Evolutionary conservation across 2,329 filamentous ascomycete genomes (phyloP).

Genomic region (Stachybotrys chartarum): DNA sequence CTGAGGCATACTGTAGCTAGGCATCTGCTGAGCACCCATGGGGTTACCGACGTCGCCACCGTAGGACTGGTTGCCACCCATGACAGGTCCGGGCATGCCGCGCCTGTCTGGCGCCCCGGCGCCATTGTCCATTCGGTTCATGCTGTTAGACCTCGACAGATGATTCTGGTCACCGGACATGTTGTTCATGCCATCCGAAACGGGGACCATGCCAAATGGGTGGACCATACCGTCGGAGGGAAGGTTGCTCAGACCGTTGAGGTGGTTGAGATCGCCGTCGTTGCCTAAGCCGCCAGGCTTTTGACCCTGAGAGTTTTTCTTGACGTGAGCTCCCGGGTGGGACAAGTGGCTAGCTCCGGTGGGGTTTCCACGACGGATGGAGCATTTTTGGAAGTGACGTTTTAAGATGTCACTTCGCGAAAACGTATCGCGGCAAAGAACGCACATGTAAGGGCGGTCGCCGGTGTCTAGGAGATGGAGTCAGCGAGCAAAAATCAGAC

Average conservation of each 20-base stretch:
- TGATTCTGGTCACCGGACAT: slow-evolving; percentile 55
- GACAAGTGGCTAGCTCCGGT: slow-evolving; percentile 92
- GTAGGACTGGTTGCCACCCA: slow-evolving; percentile 48
- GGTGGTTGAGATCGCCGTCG: slow-evolving; percentile 50
- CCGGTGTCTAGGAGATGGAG: slow-evolving; percentile 66
- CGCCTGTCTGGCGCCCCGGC: slow-evolving; percentile 46
- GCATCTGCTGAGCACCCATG: slow-evolving; percentile 60
- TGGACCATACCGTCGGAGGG: slow-evolving; percentile 50
- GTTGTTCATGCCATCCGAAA: slow-evolving; percentile 52
- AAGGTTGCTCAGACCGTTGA: slow-evolving; percentile 55
- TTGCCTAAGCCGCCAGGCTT: slow-evolving; percentile 45
- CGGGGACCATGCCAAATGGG: slow-evolving; percentile 49
- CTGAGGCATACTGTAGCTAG: slow-evolving; percentile 57
- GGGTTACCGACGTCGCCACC: slow-evolving; percentile 49
- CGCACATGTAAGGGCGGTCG: slow-evolving; percentile 96
- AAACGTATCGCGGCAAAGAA: slow-evolving; percentile 95
- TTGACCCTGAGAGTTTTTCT: slow-evolving; percentile 61
- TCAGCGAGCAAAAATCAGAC: slow-evolving; percentile 14
- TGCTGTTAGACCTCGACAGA: slow-evolving; percentile 53
- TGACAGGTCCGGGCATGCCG: slow-evolving; percentile 44
- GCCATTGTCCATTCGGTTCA: slow-evolving; percentile 50
- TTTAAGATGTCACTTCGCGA: slow-evolving; percentile 97
- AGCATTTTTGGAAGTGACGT: slow-evolving; percentile 99
- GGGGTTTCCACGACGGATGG: slow-evolving; percentile 89
- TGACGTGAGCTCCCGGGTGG: slow-evolving; percentile 83